These are phyloP conservation scores for Trametes pubescens DNA, from an alignment of 1,284 basidiomycete genomes.

Conservation along the genomic window DNA sequence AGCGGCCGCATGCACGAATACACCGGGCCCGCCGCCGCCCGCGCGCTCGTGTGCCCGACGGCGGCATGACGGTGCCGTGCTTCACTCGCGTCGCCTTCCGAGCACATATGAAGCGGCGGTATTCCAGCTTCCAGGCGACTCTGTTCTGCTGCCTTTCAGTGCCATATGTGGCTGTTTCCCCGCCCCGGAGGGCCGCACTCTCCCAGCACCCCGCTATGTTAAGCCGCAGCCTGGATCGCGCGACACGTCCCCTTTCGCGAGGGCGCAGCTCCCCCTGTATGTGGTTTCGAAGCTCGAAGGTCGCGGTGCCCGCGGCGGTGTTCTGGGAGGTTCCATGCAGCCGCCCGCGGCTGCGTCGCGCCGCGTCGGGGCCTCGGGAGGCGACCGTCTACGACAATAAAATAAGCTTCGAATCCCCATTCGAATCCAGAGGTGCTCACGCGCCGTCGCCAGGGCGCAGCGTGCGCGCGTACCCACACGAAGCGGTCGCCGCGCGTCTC, in stretches of 20 bases:
- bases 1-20: neutral
- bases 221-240: neutral
- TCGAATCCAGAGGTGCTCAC: too few relatives aligned
- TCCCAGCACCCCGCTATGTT: neutral
- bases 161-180: too few relatives aligned
- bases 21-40: neutral
- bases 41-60: neutral
- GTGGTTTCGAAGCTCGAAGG: neutral
- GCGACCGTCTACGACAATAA: conserved; percentile 2
- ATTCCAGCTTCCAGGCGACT: neutral
- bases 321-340: conserved; percentile 16
- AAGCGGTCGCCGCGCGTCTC: neutral
- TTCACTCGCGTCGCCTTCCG: neutral
- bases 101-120: neutral
- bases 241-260: neutral
- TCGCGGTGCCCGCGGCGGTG: neutral
- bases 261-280: too few relatives aligned
- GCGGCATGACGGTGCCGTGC: neutral
- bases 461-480: neutral
- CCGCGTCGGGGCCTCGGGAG: neutral
- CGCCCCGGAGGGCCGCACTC: neutral
- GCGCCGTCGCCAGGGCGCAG: conserved; percentile 3
- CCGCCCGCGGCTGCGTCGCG: conserved; percentile 3
- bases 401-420: conserved; percentile 11
- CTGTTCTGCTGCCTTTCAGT: conserved; percentile 5